A percentile compares a stretch with the other conserved stretches of the same genome.
phyloP scores from a whole-genome alignment of 768 basidiomycete species.

The Leccinum obscurum region DNA sequence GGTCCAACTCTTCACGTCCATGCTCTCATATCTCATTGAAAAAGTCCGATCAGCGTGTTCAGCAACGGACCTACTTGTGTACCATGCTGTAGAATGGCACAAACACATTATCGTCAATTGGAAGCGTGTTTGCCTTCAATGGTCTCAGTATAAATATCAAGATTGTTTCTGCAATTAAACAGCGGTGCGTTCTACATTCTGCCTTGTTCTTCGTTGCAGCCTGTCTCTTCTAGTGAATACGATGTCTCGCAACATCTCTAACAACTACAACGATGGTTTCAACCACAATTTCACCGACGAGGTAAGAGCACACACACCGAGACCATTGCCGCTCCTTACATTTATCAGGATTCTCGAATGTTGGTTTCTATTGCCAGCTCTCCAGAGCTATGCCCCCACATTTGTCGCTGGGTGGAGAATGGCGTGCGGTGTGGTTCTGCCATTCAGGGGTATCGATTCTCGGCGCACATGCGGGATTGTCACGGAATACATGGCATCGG shows the following conservation, averaged over 20 bases:
- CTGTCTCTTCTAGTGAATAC: background rate
- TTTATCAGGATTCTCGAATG: slow-evolving; percentile 25
- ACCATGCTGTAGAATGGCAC: slow-evolving; percentile 26
- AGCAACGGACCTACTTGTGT: slow-evolving; percentile 9
- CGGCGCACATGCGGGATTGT: slow-evolving; percentile 18
- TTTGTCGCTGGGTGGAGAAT: slow-evolving; percentile 24
- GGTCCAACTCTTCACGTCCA: background rate
- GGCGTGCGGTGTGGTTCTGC: slow-evolving; percentile 12
- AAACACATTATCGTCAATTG: background rate
- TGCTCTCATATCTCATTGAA: background rate
- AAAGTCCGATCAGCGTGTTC: background rate
- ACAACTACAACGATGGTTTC: slow-evolving; percentile 21
- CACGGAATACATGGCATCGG: slow-evolving; percentile 20
- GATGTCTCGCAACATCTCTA: slow-evolving; percentile 24
- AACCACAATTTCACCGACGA: slow-evolving; percentile 34
- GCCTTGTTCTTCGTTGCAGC: background rate
- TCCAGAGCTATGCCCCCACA: slow-evolving; percentile 27
- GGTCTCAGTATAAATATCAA: background rate
- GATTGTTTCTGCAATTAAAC: background rate
- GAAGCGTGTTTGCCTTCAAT: background rate
- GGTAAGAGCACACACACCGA: slow-evolving; percentile 11
- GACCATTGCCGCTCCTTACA: slow-evolving; percentile 6
- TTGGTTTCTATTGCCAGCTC: slow-evolving; percentile 29
- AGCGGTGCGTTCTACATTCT: slow-evolving; percentile 1
- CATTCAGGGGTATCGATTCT: slow-evolving; percentile 21